A percentile compares a stretch with the other conserved stretches of the same genome.
phyloP scores from a whole-genome alignment of 495 filamentous ascomycete species.

The Tuber magnatum region DNA sequence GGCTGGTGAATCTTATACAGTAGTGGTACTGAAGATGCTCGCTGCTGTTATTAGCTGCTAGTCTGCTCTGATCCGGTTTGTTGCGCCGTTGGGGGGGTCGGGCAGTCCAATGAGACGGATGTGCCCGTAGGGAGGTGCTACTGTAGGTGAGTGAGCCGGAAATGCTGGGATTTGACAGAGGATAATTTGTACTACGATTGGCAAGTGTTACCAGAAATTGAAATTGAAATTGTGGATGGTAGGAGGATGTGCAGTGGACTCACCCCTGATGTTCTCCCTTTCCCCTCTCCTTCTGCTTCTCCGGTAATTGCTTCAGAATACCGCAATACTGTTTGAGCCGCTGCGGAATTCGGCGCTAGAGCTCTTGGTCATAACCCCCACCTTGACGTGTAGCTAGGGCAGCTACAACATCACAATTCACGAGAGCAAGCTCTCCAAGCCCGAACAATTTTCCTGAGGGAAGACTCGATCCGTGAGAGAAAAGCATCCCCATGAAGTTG shows the following conservation, averaged over 20 bases:
- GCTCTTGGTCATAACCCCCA: not conserved
- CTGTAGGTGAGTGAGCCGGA: not conserved
- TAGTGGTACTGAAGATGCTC: not conserved
- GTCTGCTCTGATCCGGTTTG: not conserved
- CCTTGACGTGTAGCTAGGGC: not conserved
- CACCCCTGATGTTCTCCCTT: not conserved
- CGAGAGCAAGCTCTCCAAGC: not conserved
- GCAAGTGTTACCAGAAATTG: not conserved
- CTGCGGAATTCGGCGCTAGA: not conserved
- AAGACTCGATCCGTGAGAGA: not conserved
- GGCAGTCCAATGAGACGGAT: not conserved
- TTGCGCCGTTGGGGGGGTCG: not conserved
- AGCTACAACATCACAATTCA: not conserved
- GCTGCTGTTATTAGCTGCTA: not conserved
- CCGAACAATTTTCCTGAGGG: not conserved
- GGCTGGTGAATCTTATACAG: not conserved
- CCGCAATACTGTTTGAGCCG: not conserved
- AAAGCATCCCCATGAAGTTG: not conserved
- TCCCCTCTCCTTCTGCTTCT: not conserved
- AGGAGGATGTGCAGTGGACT: not conserved
- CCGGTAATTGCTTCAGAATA: not conserved
- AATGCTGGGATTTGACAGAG: not conserved
- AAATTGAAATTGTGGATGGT: not conserved
- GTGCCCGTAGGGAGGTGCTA: not conserved
- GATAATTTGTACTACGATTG: not conserved